Percentiles rank a stretch among this genome's conserved stretches.
Evolutionary conservation across 2,329 filamentous ascomycete species (phyloP).

Genomic region (Exophiala oligosperma): DNA sequence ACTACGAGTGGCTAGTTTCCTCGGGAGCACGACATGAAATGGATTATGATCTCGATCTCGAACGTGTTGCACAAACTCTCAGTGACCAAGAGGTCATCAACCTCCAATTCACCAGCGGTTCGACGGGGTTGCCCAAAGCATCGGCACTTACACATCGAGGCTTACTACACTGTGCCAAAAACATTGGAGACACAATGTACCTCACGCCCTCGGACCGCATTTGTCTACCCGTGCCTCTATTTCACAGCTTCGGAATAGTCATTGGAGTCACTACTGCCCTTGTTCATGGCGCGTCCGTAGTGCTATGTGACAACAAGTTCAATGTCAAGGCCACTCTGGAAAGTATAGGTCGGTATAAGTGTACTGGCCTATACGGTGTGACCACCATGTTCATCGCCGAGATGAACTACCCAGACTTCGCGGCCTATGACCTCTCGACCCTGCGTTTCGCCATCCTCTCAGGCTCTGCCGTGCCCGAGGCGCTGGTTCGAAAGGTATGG

Average conservation of each 20-base stretch:
- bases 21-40: neutral
- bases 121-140: slow-evolving; percentile 84
- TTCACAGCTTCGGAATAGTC: slow-evolving; percentile 88
- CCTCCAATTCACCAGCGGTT: slow-evolving; percentile 78
- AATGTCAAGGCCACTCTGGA: slow-evolving; percentile 70
- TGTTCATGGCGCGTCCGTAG: slow-evolving; percentile 68
- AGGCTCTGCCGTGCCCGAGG: slow-evolving; percentile 9
- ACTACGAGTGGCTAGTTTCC: neutral
- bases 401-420: neutral
- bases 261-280: neutral
- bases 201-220: slow-evolving; percentile 69
- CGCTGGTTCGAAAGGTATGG: neutral
- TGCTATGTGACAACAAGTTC: slow-evolving; percentile 84
- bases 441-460: slow-evolving; percentile 4
- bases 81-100: neutral
- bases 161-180: slow-evolving; percentile 84
- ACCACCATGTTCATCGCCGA: slow-evolving; percentile 12
- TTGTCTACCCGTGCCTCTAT: slow-evolving; percentile 59
- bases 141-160: slow-evolving; percentile 79
- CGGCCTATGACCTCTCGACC: too few relatives aligned
- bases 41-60: too few relatives aligned
- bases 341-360: slow-evolving; percentile 4
- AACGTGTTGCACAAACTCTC: too few relatives aligned
- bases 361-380: slow-evolving; percentile 40
- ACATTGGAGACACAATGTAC: slow-evolving; percentile 81